Evolutionary conservation across 2,329 filamentous ascomycete species (phyloP), one percentile per base, ranked within the genome.

Genomic region (Venturia asperata): DNA sequence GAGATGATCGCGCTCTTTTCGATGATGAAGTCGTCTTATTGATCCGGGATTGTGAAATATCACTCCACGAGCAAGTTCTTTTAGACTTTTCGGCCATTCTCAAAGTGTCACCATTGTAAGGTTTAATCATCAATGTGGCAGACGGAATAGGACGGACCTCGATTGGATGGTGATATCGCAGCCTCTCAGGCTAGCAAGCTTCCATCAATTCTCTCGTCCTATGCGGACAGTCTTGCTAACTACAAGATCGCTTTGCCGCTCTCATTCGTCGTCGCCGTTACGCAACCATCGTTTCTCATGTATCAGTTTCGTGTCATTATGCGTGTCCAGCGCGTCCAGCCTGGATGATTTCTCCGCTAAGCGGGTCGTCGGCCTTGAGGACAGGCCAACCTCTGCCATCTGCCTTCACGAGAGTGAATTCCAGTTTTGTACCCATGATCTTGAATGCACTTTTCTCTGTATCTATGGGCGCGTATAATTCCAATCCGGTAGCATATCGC

Each of bases 371-470:
- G 66, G 86, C 89, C 67, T 91, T 84, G 72, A 97, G 77, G 5
- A 94, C 90, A 42, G 92, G 89, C 92, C 92, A 97, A 72, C 90
- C 89, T 52, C 83, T 82, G 13, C 87, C 88, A 70, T 92, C 89
- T 2, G 87, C 87, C 78, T 89, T 89, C 37, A 76, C 84, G 64
- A 97, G 78, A 37, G 81, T 87, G 72, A 96, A 79, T 77, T 97
- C 92, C 63, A 97, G 79, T 80, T 97, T 97, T 0, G 92, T 95
- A 34, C 91, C 91, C 75, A 96, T 82, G 66, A 97, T 85, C 77
- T 90, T 91, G 79, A 85, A 93, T 65, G 83, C 82, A 70, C 88
- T 91, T 75, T 89, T 87, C 66, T 85, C 87, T 2, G 87, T 77
- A 68, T 96, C 87, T 71, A 99, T 92, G 3, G 81, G 72, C 1